Conservation (phyloP, 208 protist genomes). For the Crithidia acanthocephali region DNA sequence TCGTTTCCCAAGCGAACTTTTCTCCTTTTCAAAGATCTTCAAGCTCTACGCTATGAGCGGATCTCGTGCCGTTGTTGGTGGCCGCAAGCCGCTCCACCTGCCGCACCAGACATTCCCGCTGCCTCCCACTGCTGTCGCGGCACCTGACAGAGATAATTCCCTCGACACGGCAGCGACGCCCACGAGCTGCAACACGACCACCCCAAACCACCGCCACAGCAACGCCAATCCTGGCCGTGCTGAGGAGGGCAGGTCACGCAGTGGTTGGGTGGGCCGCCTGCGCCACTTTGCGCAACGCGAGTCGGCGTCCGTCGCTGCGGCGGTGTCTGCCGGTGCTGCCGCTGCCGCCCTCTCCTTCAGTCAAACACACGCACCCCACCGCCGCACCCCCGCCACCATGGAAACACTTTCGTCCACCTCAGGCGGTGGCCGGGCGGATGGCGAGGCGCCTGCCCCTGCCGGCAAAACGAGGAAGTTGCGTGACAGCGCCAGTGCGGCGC, state of each 20-base stretch:
- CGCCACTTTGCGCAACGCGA: no score
- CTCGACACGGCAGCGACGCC: background rate
- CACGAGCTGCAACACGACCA: background rate
- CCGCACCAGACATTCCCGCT: background rate
- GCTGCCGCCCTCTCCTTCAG: background rate
- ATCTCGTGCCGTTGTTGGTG: background rate
- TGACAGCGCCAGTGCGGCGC: no score
- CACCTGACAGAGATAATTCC: background rate
- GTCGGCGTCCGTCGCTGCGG: no score
- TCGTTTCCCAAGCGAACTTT: no score
- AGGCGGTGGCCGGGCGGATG: no score
- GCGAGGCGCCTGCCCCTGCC: no score
- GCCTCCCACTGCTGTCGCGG: background rate
- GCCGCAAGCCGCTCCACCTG: constrained; percentile 9
- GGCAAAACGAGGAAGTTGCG: no score
- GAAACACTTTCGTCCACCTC: no score
- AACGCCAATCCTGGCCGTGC: no score
- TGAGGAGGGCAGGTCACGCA: no score
- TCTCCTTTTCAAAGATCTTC: background rate
- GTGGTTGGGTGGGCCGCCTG: no score
- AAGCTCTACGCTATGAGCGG: background rate
- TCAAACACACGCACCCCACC: background rate
- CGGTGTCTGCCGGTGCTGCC: background rate
- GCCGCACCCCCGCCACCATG: no score
- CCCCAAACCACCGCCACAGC: background rate